phyloP scores from a whole-genome alignment of 768 basidiomycete genomes.

The Mycena albidolilacea region DNA sequence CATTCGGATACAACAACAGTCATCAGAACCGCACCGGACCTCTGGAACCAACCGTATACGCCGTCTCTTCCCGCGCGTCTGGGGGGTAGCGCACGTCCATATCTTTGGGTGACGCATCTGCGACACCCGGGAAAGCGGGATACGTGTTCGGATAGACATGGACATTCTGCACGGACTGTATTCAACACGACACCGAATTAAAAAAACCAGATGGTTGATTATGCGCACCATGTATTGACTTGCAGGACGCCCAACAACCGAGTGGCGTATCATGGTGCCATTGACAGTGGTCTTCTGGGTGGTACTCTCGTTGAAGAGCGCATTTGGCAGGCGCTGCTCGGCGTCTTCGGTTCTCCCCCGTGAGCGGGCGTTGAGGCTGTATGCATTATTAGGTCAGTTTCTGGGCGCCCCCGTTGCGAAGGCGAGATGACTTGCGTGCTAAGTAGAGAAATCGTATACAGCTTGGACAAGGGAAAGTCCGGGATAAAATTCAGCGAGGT shows the following conservation, averaged over 20 bases:
- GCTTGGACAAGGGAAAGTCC: constrained; percentile 33
- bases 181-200: neutral
- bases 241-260: neutral
- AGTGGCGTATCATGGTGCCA: neutral
- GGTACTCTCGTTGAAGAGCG: constrained; percentile 31
- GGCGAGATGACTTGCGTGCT: constrained; percentile 22
- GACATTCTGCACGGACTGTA: neutral
- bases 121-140: neutral
- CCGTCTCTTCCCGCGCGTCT: neutral
- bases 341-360: constrained; percentile 24
- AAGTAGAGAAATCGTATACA: constrained; percentile 35
- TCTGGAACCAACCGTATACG: neutral
- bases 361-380: constrained; percentile 32
- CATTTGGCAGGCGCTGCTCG: constrained; percentile 35
- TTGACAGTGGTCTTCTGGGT: neutral
- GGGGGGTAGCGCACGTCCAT: neutral
- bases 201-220: neutral
- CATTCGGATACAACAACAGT: neutral
- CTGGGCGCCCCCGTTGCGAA: neutral
- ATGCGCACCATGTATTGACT: neutral
- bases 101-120: neutral
- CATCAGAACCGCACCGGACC: neutral
- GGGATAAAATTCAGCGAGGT: constrained; percentile 27
- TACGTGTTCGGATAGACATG: neutral
- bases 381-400: neutral